phyloP scores from a whole-genome alignment of 1,284 basidiomycete genomes.

The Rhodotorula sp. region DNA sequence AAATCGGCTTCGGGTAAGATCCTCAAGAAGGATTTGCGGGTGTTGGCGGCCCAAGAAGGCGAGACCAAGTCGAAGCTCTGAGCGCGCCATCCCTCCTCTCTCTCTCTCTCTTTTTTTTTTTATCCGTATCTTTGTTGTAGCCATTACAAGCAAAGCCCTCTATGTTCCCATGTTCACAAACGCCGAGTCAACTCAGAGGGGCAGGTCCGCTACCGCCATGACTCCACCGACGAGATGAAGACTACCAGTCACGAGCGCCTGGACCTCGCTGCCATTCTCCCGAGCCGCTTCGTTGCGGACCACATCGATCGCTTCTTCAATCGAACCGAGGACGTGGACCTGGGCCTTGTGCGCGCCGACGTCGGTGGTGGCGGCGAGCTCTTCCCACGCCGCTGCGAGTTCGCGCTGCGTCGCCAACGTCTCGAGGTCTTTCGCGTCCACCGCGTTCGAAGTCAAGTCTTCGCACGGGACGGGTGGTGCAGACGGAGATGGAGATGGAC shows the following conservation, averaged over 20 bases:
- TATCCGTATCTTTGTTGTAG: background rate
- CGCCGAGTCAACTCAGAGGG: background rate
- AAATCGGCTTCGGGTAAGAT: slow-evolving; percentile 52
- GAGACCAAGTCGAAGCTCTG: slow-evolving; percentile 43
- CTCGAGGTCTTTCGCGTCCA: slow-evolving; percentile 63
- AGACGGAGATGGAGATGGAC: background rate
- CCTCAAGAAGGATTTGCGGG: slow-evolving; percentile 51
- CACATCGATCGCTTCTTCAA: slow-evolving; percentile 78
- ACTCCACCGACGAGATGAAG: slow-evolving; percentile 92
- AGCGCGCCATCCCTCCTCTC: background rate
- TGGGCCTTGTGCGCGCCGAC: background rate
- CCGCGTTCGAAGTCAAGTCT: slow-evolving; percentile 73
- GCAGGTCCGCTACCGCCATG: slow-evolving; percentile 81
- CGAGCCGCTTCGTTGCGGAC: slow-evolving; percentile 61
- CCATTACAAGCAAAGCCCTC: background rate
- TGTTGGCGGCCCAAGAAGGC: slow-evolving; percentile 41
- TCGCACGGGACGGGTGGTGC: background rate
- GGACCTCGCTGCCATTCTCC: slow-evolving; percentile 56
- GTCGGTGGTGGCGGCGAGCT: slow-evolving; percentile 63
- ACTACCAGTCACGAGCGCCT: slow-evolving; percentile 86
- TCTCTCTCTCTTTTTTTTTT: background rate
- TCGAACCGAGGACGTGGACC: slow-evolving; percentile 78
- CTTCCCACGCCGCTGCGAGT: slow-evolving; percentile 70
- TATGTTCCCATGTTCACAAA: background rate
- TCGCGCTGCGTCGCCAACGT: slow-evolving; percentile 73